Percentiles rank a stretch among this genome's conserved stretches.
Evolutionary conservation across 306 rosid species (phyloP).

Genomic region (Alnus glutinosa): DNA sequence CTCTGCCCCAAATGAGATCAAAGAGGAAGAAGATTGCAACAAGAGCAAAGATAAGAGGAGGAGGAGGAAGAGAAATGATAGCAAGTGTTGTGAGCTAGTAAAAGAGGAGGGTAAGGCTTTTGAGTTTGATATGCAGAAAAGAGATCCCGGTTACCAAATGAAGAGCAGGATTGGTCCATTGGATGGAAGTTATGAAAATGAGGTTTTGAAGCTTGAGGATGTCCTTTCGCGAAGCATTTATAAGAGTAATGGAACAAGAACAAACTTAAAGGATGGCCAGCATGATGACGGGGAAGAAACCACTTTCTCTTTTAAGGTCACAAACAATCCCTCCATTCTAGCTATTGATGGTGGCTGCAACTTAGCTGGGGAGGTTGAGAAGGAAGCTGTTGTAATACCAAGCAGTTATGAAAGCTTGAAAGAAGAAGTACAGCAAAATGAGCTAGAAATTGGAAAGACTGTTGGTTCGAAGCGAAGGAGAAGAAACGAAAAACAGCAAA

Average conservation of each 20-base stretch:
- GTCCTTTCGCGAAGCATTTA: conserved; percentile 16
- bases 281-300: neutral
- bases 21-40: neutral
- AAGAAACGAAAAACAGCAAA: neutral
- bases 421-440: neutral
- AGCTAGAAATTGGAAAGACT: neutral
- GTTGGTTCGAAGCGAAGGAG: neutral
- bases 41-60: neutral
- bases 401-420: neutral
- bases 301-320: neutral
- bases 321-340: neutral
- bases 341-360: neutral
- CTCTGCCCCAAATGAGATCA: neutral
- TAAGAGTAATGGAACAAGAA: neutral
- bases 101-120: neutral
- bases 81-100: too few relatives aligned
- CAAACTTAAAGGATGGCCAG: neutral
- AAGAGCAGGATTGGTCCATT: neutral
- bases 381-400: neutral
- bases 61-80: neutral
- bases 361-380: neutral
- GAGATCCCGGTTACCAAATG: neutral
- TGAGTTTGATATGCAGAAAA: neutral
- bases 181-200: neutral
- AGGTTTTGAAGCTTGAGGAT: conserved; percentile 16